Conservation (phyloP, 202 grass and related monocot genomes). For the Dendrocalamus latiflorus region DNA sequence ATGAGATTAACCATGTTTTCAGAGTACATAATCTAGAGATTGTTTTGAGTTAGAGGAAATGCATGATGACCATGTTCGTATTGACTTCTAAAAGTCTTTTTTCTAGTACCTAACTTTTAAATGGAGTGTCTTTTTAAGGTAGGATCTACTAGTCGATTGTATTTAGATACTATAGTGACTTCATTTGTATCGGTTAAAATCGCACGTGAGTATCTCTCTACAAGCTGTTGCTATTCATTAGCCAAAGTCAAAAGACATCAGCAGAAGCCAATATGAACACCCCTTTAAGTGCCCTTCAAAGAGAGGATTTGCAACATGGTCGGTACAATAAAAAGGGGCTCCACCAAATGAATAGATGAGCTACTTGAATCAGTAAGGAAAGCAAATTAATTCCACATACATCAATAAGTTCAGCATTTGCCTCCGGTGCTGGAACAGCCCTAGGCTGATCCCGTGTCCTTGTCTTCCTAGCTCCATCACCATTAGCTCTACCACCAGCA, state of each 20-base stretch:
- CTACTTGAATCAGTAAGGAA: neutral
- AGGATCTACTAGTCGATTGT: no score
- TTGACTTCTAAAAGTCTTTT: no score
- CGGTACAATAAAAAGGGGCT: neutral
- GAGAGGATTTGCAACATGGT: neutral
- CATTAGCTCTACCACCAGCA: constrained; percentile 71
- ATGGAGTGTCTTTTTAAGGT: no score
- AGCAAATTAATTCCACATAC: constrained; percentile 34
- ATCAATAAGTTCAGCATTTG: constrained; percentile 87
- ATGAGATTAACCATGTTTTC: neutral
- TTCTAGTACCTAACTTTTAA: no score
- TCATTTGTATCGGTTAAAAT: no score
- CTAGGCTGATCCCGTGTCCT: constrained; percentile 66
- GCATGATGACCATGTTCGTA: no score
- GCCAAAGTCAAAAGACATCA: no score
- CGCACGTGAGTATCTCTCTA: no score
- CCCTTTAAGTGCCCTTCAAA: neutral
- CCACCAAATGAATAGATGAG: constrained; percentile 4
- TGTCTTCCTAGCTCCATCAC: constrained; percentile 65
- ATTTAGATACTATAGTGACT: no score
- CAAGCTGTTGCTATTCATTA: no score
- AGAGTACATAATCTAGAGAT: neutral
- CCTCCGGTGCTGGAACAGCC: constrained; percentile 78
- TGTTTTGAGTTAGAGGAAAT: no score
- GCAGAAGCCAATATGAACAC: no score